These are phyloP conservation scores for Trypanosoma mega DNA, from an alignment of 208 protist species.

Conservation along the genomic window DNA sequence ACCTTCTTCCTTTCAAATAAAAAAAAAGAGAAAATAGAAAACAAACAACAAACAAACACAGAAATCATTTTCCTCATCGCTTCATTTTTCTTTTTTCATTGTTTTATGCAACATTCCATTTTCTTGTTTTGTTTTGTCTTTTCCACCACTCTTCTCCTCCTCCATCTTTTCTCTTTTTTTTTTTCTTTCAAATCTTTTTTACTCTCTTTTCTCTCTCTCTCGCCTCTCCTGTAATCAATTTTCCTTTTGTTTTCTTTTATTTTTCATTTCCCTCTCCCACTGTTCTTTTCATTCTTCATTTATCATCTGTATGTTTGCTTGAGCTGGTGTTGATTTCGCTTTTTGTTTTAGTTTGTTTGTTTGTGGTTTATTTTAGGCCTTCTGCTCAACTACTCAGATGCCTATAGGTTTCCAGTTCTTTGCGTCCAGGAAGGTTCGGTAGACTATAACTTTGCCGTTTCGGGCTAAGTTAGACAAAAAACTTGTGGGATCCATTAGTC, in stretches of 20 bases:
- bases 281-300: too few relatives aligned
- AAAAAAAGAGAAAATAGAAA: conserved; percentile 15
- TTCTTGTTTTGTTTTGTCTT: conserved; percentile 4
- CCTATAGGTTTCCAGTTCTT: conserved; percentile 80
- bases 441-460: conserved; percentile 58
- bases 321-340: too few relatives aligned
- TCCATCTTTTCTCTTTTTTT: conserved; percentile 15
- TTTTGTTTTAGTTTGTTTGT: background rate
- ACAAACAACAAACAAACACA: conserved; percentile 17
- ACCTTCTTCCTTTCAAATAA: conserved; percentile 5
- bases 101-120: conserved; percentile 6
- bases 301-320: too few relatives aligned
- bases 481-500: conserved; percentile 79
- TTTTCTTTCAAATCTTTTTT: conserved; percentile 1
- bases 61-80: conserved; percentile 15
- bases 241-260: background rate
- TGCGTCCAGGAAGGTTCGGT: conserved; percentile 45
- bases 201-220: conserved; percentile 2
- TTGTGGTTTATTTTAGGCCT: background rate
- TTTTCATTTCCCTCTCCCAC: conserved; percentile 5
- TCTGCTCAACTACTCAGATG: conserved; percentile 33
- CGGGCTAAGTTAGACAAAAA: conserved; percentile 56
- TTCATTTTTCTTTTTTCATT: background rate
- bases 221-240: background rate
- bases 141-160: background rate